Conservation (phyloP, 2,329 filamentous ascomycete species). For the Talaromyces sp. region DNA sequence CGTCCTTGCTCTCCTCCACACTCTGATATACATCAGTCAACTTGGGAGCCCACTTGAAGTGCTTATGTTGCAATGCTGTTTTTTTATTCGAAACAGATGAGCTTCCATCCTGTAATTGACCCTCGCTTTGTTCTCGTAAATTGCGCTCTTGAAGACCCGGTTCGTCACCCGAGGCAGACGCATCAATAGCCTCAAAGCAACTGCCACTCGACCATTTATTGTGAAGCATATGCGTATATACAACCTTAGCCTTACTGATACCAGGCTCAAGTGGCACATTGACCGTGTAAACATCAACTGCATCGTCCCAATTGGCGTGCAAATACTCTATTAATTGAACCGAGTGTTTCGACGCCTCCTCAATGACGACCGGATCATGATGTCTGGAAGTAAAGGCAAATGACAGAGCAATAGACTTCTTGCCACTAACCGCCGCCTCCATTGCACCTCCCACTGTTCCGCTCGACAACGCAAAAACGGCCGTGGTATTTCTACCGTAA, state of each 20-base stretch:
- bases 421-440: constrained; percentile 70
- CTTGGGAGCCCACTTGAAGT: constrained; percentile 91
- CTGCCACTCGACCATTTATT: constrained; percentile 85
- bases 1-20: constrained; percentile 73
- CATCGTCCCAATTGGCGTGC: constrained; percentile 67
- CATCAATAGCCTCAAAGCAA: constrained; percentile 78
- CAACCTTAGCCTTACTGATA: constrained; percentile 66
- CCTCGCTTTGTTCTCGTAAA: constrained; percentile 64
- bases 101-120: constrained; percentile 28
- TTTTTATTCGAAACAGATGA: constrained; percentile 27
- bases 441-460: constrained; percentile 75
- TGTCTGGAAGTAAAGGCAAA: constrained; percentile 87
- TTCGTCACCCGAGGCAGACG: constrained; percentile 57
- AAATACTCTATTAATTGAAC: constrained; percentile 78
- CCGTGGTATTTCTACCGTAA: constrained; percentile 78
- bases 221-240: constrained; percentile 85
- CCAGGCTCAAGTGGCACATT: constrained; percentile 83
- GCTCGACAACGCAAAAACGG: constrained; percentile 72
- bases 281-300: constrained; percentile 81
- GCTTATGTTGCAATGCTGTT: constrained; percentile 66
- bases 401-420: constrained; percentile 73
- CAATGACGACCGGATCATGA: constrained; percentile 78
- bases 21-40: constrained; percentile 85
- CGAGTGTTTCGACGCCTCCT: constrained; percentile 69
- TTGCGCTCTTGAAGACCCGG: constrained; percentile 67